Conservation (phyloP, 768 basidiomycete genomes). For the Kwoniella sp. region DNA sequence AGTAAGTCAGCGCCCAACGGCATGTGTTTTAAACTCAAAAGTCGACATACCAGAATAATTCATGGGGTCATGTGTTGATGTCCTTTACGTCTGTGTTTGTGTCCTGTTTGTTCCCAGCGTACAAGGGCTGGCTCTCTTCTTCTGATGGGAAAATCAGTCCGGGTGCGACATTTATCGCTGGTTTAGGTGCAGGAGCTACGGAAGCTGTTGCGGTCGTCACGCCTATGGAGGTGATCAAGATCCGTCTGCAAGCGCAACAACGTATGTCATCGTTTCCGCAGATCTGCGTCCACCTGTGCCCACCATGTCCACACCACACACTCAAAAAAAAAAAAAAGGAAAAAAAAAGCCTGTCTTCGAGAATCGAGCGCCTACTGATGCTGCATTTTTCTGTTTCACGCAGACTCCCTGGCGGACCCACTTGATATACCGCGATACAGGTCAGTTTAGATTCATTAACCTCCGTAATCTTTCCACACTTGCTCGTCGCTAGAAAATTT, state of each 20-base stretch:
- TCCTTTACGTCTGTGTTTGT: no score
- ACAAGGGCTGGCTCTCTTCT: slow-evolving; percentile 80
- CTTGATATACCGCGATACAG: slow-evolving; percentile 89
- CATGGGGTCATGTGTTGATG: no score
- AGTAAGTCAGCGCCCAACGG: slow-evolving; percentile 59
- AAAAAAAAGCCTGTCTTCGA: no score
- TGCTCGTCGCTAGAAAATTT: no score
- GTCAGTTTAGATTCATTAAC: slow-evolving; percentile 15
- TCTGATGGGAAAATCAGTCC: slow-evolving; percentile 73
- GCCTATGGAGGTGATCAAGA: slow-evolving; percentile 99
- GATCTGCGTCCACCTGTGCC: no score
- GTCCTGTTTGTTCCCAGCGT: slow-evolving; percentile 60
- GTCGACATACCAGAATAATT: no score
- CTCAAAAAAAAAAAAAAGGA: no score
- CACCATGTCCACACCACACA: no score
- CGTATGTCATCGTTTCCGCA: slow-evolving; percentile 54
- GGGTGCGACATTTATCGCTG: slow-evolving; percentile 85
- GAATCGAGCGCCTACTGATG: neutral
- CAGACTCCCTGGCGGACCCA: slow-evolving; percentile 88
- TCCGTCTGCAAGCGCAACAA: slow-evolving; percentile 93
- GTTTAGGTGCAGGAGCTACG: slow-evolving; percentile 90
- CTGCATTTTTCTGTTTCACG: neutral
- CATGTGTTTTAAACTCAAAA: no score
- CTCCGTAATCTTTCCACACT: no score
- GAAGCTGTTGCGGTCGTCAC: slow-evolving; percentile 94